Evolutionary conservation across 2,329 filamentous ascomycete species (phyloP).

Genomic region (Aspergillus awamori): DNA sequence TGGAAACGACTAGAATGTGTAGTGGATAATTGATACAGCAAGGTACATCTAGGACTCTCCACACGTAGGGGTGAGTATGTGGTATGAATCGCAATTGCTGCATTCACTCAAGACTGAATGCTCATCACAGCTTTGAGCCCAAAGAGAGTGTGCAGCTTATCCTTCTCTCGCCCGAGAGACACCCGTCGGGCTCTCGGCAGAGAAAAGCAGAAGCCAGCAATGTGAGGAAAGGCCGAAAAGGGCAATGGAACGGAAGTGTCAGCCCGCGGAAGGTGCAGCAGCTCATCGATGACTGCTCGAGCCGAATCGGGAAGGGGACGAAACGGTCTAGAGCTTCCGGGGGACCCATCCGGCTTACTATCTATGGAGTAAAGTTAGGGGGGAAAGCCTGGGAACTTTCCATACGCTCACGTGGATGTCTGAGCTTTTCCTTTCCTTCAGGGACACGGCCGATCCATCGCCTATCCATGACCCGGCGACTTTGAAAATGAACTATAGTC

Average conservation of each 20-base stretch:
- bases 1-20: not conserved
- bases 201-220: not conserved
- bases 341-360: not conserved
- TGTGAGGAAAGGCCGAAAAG: not conserved
- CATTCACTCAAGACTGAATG: not conserved
- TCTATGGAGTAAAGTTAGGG: not conserved
- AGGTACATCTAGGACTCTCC: not conserved
- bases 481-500: not conserved
- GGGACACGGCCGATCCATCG: slow-evolving; percentile 6
- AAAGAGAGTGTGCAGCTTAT: not conserved
- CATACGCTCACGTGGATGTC: slow-evolving; percentile 15
- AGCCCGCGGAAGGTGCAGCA: slow-evolving; percentile 3
- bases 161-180: slow-evolving; percentile 18
- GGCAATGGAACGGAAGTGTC: not conserved
- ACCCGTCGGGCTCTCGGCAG: slow-evolving; percentile 9
- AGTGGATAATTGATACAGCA: not conserved
- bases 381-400: not conserved
- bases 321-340: slow-evolving; percentile 11
- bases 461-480: slow-evolving; percentile 7
- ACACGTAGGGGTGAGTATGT: not conserved
- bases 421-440: slow-evolving; percentile 13
- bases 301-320: not conserved
- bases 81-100: not conserved
- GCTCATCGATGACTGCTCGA: not conserved
- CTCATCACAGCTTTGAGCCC: not conserved